Conservation (phyloP, 1,284 basidiomycete species). For the Ustanciosporium gigantosporum region DNA sequence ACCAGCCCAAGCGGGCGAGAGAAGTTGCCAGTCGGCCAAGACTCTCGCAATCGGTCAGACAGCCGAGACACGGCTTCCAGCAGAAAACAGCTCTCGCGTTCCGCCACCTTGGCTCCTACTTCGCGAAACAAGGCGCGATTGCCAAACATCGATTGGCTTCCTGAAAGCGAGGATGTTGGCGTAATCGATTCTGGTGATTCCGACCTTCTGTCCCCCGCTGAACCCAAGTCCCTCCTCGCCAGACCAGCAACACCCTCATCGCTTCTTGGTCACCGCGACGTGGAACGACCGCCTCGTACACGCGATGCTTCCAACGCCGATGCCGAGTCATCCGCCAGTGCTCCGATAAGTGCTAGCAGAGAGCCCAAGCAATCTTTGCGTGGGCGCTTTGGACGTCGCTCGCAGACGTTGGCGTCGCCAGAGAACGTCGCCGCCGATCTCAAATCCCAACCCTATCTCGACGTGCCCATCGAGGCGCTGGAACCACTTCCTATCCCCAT, state of each 20-base stretch:
- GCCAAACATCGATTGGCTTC: neutral
- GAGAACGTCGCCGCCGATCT: slow-evolving; percentile 26
- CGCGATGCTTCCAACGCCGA: neutral
- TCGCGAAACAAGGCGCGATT: neutral
- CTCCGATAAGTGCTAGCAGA: too few relatives aligned
- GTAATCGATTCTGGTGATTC: too few relatives aligned
- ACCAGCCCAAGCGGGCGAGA: neutral
- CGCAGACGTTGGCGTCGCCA: slow-evolving; percentile 27
- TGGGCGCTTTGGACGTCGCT: slow-evolving; percentile 10
- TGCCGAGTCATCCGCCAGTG: slow-evolving; percentile 8
- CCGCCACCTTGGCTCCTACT: neutral
- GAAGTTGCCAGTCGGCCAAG: neutral
- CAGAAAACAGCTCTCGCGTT: too few relatives aligned
- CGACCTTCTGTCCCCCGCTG: neutral
- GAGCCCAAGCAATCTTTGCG: too few relatives aligned
- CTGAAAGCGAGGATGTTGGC: neutral
- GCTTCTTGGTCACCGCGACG: slow-evolving; percentile 14
- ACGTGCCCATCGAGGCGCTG: slow-evolving; percentile 25
- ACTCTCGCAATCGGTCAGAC: neutral
- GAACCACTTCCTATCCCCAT: slow-evolving; percentile 30
- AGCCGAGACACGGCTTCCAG: neutral
- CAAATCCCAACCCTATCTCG: slow-evolving; percentile 5
- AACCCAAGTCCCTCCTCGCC: neutral
- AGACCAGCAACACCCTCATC: slow-evolving; percentile 32
- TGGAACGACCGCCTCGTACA: too few relatives aligned